These are phyloP conservation scores for Angomonas deanei DNA, from an alignment of 208 protist genomes.

Conservation along the genomic window DNA sequence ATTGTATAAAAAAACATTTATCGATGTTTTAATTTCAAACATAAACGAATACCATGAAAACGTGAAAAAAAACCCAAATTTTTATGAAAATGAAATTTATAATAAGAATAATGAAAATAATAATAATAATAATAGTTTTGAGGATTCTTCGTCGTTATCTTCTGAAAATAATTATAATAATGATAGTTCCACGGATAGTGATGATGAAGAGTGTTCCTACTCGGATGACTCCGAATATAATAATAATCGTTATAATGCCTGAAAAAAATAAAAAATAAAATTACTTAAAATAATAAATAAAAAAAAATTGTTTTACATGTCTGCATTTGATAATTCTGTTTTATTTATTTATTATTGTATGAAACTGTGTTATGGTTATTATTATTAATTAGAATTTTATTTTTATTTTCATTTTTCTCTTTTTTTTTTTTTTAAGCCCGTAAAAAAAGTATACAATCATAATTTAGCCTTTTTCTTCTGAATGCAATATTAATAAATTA, in stretches of 20 bases:
- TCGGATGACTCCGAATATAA: conserved; percentile 6
- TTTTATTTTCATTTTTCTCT: background rate
- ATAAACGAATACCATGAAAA: background rate
- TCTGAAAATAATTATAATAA: no score
- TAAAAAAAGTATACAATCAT: no score
- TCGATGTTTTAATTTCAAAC: no score
- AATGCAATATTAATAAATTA: background rate
- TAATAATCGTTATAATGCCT: background rate
- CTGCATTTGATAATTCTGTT: background rate
- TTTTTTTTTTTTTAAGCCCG: background rate
- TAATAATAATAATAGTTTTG: background rate
- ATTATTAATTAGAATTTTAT: background rate
- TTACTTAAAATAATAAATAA: no score
- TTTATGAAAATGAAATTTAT: background rate
- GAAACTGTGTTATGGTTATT: background rate
- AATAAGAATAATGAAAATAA: conserved; percentile 8
- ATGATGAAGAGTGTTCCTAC: no score
- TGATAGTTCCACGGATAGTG: background rate
- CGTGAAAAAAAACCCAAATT: background rate
- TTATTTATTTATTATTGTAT: background rate
- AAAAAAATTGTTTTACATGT: no score
- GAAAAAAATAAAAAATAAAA: no score
- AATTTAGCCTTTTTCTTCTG: background rate
- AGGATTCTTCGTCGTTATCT: background rate
- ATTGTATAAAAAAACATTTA: conserved; percentile 1